phyloP scores from a whole-genome alignment of 768 basidiomycete genomes.

The Hortiboletus flavorubellus region DNA sequence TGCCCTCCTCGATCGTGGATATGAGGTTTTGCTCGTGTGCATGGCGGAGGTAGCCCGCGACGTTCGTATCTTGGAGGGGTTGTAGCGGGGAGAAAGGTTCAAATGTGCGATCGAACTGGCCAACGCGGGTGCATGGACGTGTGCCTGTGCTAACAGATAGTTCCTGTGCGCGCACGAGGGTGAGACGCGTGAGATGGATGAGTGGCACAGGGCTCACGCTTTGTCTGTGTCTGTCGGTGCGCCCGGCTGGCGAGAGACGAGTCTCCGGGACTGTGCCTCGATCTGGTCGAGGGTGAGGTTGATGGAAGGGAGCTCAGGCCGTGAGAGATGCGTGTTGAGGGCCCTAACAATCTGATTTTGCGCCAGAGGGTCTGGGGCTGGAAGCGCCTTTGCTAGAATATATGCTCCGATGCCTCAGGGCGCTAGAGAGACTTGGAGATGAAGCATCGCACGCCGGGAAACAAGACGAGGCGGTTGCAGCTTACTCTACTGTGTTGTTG shows the following conservation, averaged over 20 bases:
- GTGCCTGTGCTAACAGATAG: conserved; percentile 90
- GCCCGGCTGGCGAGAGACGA: conserved; percentile 69
- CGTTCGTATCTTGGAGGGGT: conserved; percentile 90
- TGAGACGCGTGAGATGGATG: conserved; percentile 9
- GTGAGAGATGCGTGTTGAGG: conserved; percentile 72
- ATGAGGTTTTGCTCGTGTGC: conserved; percentile 94
- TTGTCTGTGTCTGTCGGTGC: conserved; percentile 63
- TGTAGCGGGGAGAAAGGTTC: conserved; percentile 87
- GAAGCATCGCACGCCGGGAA: too few relatives aligned
- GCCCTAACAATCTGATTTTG: too few relatives aligned
- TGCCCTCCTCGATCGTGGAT: conserved; percentile 87
- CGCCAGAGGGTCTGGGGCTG: too few relatives aligned
- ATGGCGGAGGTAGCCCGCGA: conserved; percentile 91
- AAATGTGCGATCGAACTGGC: conserved; percentile 79
- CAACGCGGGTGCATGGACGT: conserved; percentile 89
- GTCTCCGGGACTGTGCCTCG: conserved; percentile 84
- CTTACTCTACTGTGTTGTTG: too few relatives aligned
- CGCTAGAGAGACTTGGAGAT: too few relatives aligned
- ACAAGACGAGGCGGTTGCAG: too few relatives aligned
- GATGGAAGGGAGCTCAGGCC: conserved; percentile 82
- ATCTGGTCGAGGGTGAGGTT: conserved; percentile 92
- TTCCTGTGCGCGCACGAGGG: conserved; percentile 45
- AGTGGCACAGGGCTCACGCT: conserved; percentile 49
- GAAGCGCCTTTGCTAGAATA: too few relatives aligned
- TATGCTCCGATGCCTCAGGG: too few relatives aligned